These are phyloP conservation scores for Petrea volubilis DNA, from an alignment of 257 asterid species.

Conservation along the genomic window DNA sequence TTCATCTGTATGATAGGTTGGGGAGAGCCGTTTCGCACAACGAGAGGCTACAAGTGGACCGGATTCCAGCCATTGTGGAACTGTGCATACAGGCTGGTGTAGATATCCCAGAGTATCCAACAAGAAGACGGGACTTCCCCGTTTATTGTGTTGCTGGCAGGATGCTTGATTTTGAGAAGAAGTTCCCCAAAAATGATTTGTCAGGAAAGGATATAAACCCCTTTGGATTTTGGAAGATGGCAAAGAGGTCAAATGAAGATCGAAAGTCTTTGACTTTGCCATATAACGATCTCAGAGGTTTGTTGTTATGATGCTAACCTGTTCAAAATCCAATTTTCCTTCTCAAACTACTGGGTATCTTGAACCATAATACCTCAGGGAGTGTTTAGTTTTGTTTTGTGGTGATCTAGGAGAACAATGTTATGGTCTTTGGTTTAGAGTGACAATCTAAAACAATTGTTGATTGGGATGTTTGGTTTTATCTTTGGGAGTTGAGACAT, in stretches of 20 bases:
- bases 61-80: slow-evolving; percentile 68
- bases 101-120: slow-evolving; percentile 59
- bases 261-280: slow-evolving; percentile 25
- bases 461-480: too few relatives aligned
- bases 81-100: slow-evolving; percentile 85
- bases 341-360: too few relatives aligned
- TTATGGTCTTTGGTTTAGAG: too few relatives aligned
- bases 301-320: slow-evolving; percentile 17
- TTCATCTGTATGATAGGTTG: slow-evolving; percentile 71
- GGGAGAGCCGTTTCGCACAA: slow-evolving; percentile 75
- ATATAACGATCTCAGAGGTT: slow-evolving; percentile 48
- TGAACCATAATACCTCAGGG: neutral
- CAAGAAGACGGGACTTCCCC: slow-evolving; percentile 61
- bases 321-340: neutral
- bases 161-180: slow-evolving; percentile 70
- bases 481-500: too few relatives aligned
- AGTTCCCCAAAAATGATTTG: slow-evolving; percentile 49
- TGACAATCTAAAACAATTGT: too few relatives aligned
- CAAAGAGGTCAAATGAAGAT: slow-evolving; percentile 19
- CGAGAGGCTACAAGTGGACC: slow-evolving; percentile 67
- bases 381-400: too few relatives aligned
- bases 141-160: slow-evolving; percentile 67
- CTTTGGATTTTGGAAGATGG: slow-evolving; percentile 49
- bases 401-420: too few relatives aligned
- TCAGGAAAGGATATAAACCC: slow-evolving; percentile 29